These are phyloP conservation scores for Trichocladium antarcticum DNA, from an alignment of 495 filamentous ascomycete genomes.

Conservation along the genomic window DNA sequence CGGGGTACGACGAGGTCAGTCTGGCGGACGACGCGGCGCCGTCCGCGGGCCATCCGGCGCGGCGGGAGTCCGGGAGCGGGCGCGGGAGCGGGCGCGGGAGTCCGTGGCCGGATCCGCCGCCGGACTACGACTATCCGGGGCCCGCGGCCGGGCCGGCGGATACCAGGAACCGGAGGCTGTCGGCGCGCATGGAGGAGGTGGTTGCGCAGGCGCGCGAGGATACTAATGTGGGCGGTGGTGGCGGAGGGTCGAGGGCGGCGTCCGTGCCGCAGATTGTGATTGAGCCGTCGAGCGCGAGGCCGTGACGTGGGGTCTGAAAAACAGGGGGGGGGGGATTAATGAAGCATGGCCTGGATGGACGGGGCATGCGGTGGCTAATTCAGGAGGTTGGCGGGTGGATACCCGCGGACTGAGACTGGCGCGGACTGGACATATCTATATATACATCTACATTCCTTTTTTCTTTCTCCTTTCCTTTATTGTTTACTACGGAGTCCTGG, in stretches of 20 bases:
- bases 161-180: neutral
- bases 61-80: constrained; percentile 8
- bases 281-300: constrained; percentile 38
- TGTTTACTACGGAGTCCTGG: too few species aligned
- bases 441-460: neutral
- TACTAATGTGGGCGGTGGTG: constrained; percentile 9
- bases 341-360: too few species aligned
- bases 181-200: neutral
- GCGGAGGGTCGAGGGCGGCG: constrained; percentile 18
- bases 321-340: too few species aligned
- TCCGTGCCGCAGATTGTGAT: constrained; percentile 43
- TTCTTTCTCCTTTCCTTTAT: neutral
- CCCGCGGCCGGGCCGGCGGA: constrained; percentile 12
- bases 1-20: constrained; percentile 46
- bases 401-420: neutral
- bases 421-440: neutral
- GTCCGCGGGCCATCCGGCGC: neutral
- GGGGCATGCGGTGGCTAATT: too few species aligned
- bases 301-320: too few species aligned
- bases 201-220: constrained; percentile 14
- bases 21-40: constrained; percentile 28
- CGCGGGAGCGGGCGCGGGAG: neutral
- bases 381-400: neutral
- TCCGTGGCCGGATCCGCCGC: constrained; percentile 37
- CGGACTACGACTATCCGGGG: constrained; percentile 41